Conservation (phyloP, 1,284 basidiomycete genomes). For the Schizopora paradoxa region DNA sequence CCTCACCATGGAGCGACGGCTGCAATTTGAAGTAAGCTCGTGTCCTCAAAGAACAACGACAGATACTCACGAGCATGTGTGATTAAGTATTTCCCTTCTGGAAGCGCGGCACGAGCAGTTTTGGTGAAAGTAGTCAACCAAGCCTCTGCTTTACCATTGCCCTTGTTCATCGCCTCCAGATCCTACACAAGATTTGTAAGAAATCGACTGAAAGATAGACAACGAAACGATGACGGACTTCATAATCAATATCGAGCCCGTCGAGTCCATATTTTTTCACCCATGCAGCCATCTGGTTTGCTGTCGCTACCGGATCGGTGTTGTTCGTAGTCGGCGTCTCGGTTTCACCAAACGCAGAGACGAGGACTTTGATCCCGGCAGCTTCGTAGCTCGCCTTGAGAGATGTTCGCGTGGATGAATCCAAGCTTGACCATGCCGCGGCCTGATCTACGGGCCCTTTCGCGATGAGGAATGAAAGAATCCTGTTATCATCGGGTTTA, state of each 20-base stretch:
- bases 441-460: slow-evolving; percentile 20
- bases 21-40: slow-evolving; percentile 1
- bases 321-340: slow-evolving; percentile 19
- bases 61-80: slow-evolving; percentile 25
- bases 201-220: neutral
- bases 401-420: slow-evolving; percentile 12
- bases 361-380: slow-evolving; percentile 23
- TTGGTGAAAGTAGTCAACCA: slow-evolving; percentile 25
- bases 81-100: slow-evolving; percentile 21
- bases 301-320: slow-evolving; percentile 16
- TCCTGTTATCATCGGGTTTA: neutral
- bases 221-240: slow-evolving; percentile 4
- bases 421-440: slow-evolving; percentile 18
- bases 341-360: slow-evolving; percentile 22
- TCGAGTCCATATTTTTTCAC: slow-evolving; percentile 12
- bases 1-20: slow-evolving; percentile 20
- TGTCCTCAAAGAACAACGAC: slow-evolving; percentile 1
- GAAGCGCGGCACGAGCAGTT: slow-evolving; percentile 23
- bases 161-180: slow-evolving; percentile 23
- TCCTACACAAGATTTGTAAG: no score
- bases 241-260: slow-evolving; percentile 18
- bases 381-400: slow-evolving; percentile 20
- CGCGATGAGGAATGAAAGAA: slow-evolving; percentile 21
- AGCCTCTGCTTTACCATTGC: slow-evolving; percentile 20
- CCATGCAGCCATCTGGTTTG: slow-evolving; percentile 22